Evolutionary conservation across 1,284 basidiomycete genomes (phyloP).

Genomic region (Cryptococcus hybrid): DNA sequence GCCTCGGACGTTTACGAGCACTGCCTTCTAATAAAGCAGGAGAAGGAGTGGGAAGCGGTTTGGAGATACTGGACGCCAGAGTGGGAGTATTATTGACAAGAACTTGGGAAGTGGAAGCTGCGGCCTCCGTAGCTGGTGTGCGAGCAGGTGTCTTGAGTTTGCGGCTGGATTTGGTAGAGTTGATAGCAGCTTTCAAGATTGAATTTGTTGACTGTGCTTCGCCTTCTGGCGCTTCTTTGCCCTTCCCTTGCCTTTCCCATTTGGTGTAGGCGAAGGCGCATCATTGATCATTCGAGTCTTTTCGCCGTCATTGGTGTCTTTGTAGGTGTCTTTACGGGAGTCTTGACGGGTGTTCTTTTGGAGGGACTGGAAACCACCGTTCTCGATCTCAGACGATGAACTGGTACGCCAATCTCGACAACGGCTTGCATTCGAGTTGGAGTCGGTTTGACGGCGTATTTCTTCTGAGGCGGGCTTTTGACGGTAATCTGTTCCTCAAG

Average conservation of each 20-base stretch:
- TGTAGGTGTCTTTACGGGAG: too few relatives aligned
- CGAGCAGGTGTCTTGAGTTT: background rate
- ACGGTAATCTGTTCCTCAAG: too few relatives aligned
- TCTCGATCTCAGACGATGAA: too few relatives aligned
- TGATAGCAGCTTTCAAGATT: background rate
- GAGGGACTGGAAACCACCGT: too few relatives aligned
- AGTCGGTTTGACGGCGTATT: too few relatives aligned
- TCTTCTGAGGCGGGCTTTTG: too few relatives aligned
- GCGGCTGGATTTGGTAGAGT: background rate
- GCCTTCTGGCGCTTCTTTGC: background rate
- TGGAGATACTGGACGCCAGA: conserved; percentile 6
- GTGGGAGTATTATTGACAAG: conserved; percentile 9
- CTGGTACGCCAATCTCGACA: too few relatives aligned
- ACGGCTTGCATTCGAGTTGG: too few relatives aligned
- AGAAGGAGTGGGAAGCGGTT: conserved; percentile 14
- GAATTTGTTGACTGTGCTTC: background rate
- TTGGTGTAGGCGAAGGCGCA: conserved; percentile 12
- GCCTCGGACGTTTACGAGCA: background rate
- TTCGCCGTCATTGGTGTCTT: too few relatives aligned
- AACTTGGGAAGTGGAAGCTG: background rate
- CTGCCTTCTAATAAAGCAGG: background rate
- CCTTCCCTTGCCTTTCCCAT: conserved; percentile 7
- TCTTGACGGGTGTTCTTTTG: too few relatives aligned
- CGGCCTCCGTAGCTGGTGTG: background rate
- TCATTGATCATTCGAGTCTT: background rate